phyloP scores from a whole-genome alignment of 805 yeast genomes.

The Saccharomyces kudriavzevii region DNA sequence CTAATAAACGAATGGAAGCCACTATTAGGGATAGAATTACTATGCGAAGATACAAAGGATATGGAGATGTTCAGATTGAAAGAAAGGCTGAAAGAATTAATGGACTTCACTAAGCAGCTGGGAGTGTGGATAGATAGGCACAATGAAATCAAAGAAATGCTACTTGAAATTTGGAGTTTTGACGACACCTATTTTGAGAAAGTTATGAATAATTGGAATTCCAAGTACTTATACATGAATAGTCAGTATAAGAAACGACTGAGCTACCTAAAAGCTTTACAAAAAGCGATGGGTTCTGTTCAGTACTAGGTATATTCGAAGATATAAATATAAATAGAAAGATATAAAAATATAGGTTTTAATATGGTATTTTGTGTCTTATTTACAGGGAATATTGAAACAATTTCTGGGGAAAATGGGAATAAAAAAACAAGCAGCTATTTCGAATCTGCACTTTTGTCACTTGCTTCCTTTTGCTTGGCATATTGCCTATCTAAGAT shows the following conservation, averaged over 20 bases:
- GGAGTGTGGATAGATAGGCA: slow-evolving; percentile 37
- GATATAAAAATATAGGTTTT: neutral
- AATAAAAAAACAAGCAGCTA: neutral
- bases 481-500: slow-evolving; percentile 49
- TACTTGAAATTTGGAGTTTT: slow-evolving; percentile 33
- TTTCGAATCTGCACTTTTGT: neutral
- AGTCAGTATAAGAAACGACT: slow-evolving; percentile 31
- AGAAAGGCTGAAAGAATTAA: slow-evolving; percentile 20
- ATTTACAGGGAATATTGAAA: neutral
- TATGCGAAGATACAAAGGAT: slow-evolving; percentile 9
- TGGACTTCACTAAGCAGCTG: slow-evolving; percentile 34
- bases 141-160: slow-evolving; percentile 31
- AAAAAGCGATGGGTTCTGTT: slow-evolving; percentile 14
- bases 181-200: slow-evolving; percentile 15
- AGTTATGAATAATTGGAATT: slow-evolving; percentile 37
- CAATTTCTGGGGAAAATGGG: neutral
- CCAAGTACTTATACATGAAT: slow-evolving; percentile 32
- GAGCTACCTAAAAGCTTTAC: slow-evolving; percentile 29
- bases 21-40: slow-evolving; percentile 14
- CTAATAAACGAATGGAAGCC: slow-evolving; percentile 18
- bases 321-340: neutral
- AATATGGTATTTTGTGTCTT: neutral
- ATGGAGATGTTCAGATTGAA: slow-evolving; percentile 4
- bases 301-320: neutral
- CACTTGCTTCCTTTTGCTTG: slow-evolving; percentile 14